phyloP scores from a whole-genome alignment of 495 filamentous ascomycete genomes.

The Neurospora sublineolata region DNA sequence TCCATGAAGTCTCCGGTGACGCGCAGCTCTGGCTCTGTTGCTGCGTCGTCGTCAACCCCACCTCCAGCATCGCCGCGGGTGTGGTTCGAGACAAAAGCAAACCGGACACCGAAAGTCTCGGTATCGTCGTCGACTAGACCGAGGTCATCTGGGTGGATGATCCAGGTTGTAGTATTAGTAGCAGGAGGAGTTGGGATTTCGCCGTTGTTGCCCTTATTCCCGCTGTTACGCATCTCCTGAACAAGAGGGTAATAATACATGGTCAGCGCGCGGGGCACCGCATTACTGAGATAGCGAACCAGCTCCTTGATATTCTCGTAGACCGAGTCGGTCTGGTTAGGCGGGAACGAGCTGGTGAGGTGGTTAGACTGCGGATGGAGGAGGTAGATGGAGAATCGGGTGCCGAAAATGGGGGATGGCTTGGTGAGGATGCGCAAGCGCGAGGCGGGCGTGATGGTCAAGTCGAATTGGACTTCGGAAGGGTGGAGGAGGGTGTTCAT shows the following conservation, averaged over 20 bases:
- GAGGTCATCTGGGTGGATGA: slow-evolving; percentile 2
- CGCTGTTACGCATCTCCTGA: background rate
- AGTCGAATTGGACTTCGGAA: slow-evolving; percentile 22
- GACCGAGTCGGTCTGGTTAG: slow-evolving; percentile 3
- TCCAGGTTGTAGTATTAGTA: slow-evolving; percentile 1
- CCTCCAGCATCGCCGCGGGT: background rate
- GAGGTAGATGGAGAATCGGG: slow-evolving; percentile 22
- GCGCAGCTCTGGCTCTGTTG: slow-evolving; percentile 2
- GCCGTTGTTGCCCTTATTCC: background rate
- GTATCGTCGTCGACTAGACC: slow-evolving; percentile 12
- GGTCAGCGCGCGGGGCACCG: slow-evolving; percentile 17
- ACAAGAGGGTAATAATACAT: slow-evolving; percentile 5
- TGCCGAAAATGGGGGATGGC: slow-evolving; percentile 16
- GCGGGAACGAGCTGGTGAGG: background rate
- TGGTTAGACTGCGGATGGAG: slow-evolving; percentile 9
- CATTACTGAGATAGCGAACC: slow-evolving; percentile 12
- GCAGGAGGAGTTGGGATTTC: background rate
- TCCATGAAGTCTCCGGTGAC: slow-evolving; percentile 4
- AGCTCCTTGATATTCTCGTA: slow-evolving; percentile 10
- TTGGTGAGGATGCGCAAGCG: slow-evolving; percentile 23
- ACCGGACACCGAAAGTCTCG: slow-evolving; percentile 9
- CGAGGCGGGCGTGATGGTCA: slow-evolving; percentile 27
- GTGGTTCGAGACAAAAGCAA: slow-evolving; percentile 3
- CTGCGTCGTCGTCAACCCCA: background rate
- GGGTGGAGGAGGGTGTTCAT: slow-evolving; percentile 12